phyloP scores from a whole-genome alignment of 2,329 filamentous ascomycete species.

The Mycosphaerella sp. region DNA sequence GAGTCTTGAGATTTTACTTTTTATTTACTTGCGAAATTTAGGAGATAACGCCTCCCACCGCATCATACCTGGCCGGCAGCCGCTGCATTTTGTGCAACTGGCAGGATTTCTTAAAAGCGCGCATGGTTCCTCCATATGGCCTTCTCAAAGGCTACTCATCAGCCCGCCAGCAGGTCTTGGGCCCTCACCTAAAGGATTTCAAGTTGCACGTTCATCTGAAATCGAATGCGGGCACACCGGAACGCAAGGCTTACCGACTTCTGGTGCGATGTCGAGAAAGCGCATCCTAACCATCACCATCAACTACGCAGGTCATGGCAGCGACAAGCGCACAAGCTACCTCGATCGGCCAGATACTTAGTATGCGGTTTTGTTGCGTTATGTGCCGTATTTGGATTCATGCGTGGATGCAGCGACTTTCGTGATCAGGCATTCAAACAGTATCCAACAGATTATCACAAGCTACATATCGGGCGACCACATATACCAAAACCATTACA shows the following conservation, averaged over 20 bases:
- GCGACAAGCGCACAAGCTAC: constrained; percentile 3
- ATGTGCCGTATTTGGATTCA: constrained; percentile 9
- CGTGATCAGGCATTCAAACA: constrained; percentile 16
- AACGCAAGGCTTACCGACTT: constrained; percentile 1
- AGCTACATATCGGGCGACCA: neutral
- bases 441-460: constrained; percentile 14
- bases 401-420: constrained; percentile 10
- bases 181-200: neutral
- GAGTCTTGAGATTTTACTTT: too few species aligned
- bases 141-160: neutral
- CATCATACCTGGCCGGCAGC: too few species aligned
- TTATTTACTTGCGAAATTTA: too few species aligned
- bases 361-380: constrained; percentile 1
- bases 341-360: constrained; percentile 6
- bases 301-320: constrained; percentile 6
- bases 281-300: neutral
- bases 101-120: too few species aligned
- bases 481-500: constrained; percentile 1
- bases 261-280: constrained; percentile 7
- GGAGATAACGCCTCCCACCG: too few species aligned
- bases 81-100: neutral
- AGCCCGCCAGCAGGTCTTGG: too few species aligned
- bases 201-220: neutral
- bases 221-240: constrained; percentile 5
- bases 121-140: neutral